Percentiles rank a stretch among this genome's conserved stretches.
Evolutionary conservation across 73 alveolate genomes (phyloP).

Genomic region (Tetrahymena elliotti): DNA sequence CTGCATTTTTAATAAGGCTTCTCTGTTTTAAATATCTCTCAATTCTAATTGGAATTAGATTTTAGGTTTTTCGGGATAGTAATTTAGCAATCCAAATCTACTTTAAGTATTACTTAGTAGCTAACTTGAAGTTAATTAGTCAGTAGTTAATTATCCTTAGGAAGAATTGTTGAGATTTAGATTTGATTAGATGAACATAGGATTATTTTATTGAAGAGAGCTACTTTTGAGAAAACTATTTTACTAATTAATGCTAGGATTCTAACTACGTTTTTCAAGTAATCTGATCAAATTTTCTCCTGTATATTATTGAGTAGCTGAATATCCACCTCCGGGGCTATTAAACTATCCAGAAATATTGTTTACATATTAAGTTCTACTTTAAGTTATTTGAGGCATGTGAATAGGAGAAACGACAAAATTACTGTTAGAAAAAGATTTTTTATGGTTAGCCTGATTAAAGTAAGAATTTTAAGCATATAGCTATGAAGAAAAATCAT

Average conservation of each 20-base stretch:
- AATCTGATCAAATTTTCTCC: neutral
- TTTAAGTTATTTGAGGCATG: neutral
- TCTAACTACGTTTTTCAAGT: neutral
- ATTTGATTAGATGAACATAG: neutral
- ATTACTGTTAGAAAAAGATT: neutral
- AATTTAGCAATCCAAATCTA: neutral
- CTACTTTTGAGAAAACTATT: neutral
- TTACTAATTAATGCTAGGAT: neutral
- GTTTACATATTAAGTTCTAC: neutral
- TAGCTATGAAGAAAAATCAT: neutral
- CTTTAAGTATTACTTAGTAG: neutral
- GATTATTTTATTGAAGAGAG: neutral
- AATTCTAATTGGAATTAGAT: neutral
- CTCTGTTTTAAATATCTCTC: neutral
- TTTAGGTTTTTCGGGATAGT: neutral
- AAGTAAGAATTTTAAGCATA: neutral
- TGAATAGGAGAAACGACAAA: neutral
- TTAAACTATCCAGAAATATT: neutral
- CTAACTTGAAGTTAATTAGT: neutral
- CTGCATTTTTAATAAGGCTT: neutral
- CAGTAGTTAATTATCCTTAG: neutral
- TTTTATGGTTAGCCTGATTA: neutral
- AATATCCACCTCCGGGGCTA: neutral
- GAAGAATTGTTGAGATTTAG: neutral
- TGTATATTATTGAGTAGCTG: neutral